Evolutionary conservation across 2,329 filamentous ascomycete species (phyloP).

Genomic region (Cytospora schulzeri): DNA sequence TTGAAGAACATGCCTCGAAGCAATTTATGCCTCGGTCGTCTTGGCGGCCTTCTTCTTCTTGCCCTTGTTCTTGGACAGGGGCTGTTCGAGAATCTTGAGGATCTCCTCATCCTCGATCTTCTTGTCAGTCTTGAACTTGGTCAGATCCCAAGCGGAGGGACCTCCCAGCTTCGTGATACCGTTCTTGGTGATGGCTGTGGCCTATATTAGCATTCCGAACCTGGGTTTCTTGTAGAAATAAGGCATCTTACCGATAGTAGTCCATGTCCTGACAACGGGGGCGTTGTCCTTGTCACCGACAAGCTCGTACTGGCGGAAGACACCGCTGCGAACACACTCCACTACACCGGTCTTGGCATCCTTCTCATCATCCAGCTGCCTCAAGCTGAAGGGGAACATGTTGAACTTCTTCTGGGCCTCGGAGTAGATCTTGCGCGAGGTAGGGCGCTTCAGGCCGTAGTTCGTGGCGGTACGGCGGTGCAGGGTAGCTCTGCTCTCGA

Average conservation of each 20-base stretch:
- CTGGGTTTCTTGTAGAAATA: constrained; percentile 26
- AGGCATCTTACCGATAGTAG: constrained; percentile 77
- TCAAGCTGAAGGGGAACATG: constrained; percentile 94
- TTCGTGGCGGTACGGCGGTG: constrained; percentile 91
- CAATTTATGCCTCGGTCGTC: constrained; percentile 27
- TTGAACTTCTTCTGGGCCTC: constrained; percentile 98
- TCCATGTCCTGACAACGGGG: constrained; percentile 83
- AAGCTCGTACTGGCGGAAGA: constrained; percentile 94
- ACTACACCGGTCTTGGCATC: constrained; percentile 94
- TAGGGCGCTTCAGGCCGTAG: constrained; percentile 91
- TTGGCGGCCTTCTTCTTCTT: constrained; percentile 90
- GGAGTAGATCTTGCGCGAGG: constrained; percentile 87
- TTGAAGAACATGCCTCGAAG: background rate
- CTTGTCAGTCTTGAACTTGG: constrained; percentile 91
- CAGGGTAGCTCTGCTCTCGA: constrained; percentile 85
- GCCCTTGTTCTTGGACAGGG: constrained; percentile 82
- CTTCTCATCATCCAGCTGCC: constrained; percentile 95
- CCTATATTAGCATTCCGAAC: constrained; percentile 32
- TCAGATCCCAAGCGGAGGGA: constrained; percentile 73
- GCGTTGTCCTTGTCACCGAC: constrained; percentile 90
- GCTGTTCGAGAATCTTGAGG: constrained; percentile 89
- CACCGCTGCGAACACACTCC: constrained; percentile 90
- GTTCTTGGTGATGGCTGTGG: constrained; percentile 91
- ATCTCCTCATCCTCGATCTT: constrained; percentile 97
- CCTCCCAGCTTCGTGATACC: constrained; percentile 84